These are phyloP conservation scores for Amylostereum areolatum DNA, from an alignment of 1,284 basidiomycete genomes.

Conservation along the genomic window DNA sequence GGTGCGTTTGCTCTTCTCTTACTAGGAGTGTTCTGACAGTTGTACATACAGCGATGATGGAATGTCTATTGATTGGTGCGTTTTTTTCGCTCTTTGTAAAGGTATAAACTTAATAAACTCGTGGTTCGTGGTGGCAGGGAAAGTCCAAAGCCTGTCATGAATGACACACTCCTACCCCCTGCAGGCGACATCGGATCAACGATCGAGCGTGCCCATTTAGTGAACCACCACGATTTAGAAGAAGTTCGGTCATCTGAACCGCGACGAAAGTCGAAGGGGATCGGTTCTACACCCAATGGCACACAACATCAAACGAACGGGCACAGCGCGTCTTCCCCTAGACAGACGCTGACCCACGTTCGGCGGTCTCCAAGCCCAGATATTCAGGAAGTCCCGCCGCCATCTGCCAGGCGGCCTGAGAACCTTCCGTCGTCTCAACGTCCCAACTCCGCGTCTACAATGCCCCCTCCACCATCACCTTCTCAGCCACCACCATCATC, in stretches of 20 bases:
- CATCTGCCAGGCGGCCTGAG: neutral
- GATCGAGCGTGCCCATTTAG: constrained; percentile 5
- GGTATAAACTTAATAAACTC: neutral
- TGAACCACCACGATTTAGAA: constrained; percentile 1
- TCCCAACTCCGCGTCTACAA: neutral
- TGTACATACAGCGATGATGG: constrained; percentile 19
- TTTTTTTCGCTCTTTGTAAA: neutral
- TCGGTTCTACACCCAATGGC: neutral
- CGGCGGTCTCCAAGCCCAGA: neutral
- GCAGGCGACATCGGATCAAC: constrained; percentile 1
- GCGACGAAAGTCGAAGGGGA: neutral
- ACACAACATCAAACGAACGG: neutral
- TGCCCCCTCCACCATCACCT: neutral
- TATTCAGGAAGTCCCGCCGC: neutral
- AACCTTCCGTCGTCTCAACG: neutral
- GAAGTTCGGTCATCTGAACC: neutral
- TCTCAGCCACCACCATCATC: neutral
- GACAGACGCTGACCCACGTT: neutral
- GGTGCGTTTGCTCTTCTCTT: constrained; percentile 10
- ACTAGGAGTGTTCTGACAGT: neutral
- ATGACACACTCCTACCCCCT: constrained; percentile 14
- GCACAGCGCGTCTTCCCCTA: neutral
- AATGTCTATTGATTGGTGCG: constrained; percentile 26
- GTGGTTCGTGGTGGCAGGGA: constrained; percentile 8
- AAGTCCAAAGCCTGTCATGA: constrained; percentile 16